Evolutionary conservation across 2,329 filamentous ascomycete genomes (phyloP).

Genomic region (Neopestalotiopsis clavispora): DNA sequence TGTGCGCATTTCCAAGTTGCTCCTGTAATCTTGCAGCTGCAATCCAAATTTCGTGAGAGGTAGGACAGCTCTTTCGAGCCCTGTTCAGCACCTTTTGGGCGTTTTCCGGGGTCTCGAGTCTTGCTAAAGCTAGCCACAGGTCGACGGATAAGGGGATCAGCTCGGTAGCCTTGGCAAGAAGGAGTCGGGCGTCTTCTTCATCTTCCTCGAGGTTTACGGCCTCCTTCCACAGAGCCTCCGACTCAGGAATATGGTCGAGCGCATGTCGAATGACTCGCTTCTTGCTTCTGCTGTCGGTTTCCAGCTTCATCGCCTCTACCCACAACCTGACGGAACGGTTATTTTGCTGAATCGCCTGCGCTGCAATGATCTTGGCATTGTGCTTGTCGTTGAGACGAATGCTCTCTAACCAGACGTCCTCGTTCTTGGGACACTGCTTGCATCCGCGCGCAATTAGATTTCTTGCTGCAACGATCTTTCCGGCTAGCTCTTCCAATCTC

Average conservation of each 20-base stretch:
- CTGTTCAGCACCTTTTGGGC: conserved; percentile 95
- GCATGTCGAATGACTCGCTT: conserved; percentile 93
- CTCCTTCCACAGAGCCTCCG: conserved; percentile 97
- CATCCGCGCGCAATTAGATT: conserved; percentile 89
- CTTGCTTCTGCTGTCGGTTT: conserved; percentile 80
- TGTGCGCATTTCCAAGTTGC: conserved; percentile 77
- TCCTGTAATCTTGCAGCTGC: conserved; percentile 91
- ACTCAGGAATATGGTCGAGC: conserved; percentile 90
- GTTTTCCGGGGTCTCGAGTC: conserved; percentile 86
- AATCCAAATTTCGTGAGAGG: conserved; percentile 96
- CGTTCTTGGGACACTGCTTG: conserved; percentile 88
- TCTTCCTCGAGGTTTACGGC: conserved; percentile 95
- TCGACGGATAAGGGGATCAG: conserved; percentile 94
- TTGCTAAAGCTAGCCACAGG: conserved; percentile 91
- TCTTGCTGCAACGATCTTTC: conserved; percentile 86
- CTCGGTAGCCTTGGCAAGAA: conserved; percentile 93
- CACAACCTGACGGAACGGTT: conserved; percentile 86
- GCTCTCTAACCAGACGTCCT: conserved; percentile 95
- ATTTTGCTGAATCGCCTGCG: conserved; percentile 91
- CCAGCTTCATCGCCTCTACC: conserved; percentile 94
- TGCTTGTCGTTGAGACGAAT: conserved; percentile 90
- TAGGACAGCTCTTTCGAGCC: conserved; percentile 90
- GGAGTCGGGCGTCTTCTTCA: conserved; percentile 80
- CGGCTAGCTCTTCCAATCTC: conserved; percentile 88
- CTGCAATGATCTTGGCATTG: conserved; percentile 95